Evolutionary conservation across 1,139 yeast genomes (phyloP), one percentile per base, ranked within the genome.

Genomic region (Zygoascus meyerae): DNA sequence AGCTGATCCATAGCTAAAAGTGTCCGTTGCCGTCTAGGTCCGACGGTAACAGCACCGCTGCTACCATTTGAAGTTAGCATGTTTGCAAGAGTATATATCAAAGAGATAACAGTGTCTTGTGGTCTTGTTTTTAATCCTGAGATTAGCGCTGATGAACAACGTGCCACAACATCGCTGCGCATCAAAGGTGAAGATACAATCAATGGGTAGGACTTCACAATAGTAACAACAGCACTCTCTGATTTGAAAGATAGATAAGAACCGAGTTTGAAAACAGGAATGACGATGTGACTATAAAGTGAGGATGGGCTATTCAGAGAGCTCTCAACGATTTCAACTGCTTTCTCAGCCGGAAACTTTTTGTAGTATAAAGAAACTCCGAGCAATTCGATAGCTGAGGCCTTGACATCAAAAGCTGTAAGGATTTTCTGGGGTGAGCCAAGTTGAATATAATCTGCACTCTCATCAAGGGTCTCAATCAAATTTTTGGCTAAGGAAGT

Each of bases 51-150:
- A 12, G 36, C 30, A 35, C 36, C 14, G 18, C 29, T 17, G 18
- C 52, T 55, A 70, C 72, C 74, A 10, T 79, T 80, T 14, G 78
- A 78, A 42, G 82, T 76, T 33, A 92, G 68, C 57, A 85, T 69
- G 63, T 92, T 92, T 21, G 86, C 79, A 54, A 90, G 72, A 0
- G 95, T 83, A 63, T 92, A 92, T 48, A 92, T 81, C 1, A 92
- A 78, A n/a, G 95, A 83, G 10, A 89, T 86, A 15, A 85, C 81
- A 0, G 86, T 80, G 63, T 89, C 97, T 60, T 87, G 94, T 18
- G 85, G 72, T 34, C 74, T 62, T 2, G 73, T 68, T 44, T 65
- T 66, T 47, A 77, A 60, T 1, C 78, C 78, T 36, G 63, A 52
- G 1, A 77, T 72, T 40, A 75, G 67, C 11, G 64, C 60, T 39